Evolutionary conservation across 164 flowering plant species (phyloP).

Genomic region (Magnolia changhungtana): DNA sequence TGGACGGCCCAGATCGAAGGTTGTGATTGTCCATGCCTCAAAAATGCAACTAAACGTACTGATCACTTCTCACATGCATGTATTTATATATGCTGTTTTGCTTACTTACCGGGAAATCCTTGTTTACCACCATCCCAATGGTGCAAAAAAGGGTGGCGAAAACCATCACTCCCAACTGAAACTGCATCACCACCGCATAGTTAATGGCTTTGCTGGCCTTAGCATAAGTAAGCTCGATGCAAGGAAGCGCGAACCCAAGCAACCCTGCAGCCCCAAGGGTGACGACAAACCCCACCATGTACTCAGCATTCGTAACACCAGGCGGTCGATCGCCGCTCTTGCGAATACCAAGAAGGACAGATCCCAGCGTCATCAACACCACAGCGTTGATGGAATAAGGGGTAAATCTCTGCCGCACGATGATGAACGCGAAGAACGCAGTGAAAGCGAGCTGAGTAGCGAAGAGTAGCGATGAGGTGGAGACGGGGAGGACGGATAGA

Average conservation of each 20-base stretch:
- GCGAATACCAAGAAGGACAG: constrained; percentile 9
- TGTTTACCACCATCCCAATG: constrained; percentile 21
- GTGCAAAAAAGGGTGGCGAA: constrained; percentile 17
- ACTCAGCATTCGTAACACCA: constrained; percentile 7
- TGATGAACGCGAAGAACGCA: constrained; percentile 13
- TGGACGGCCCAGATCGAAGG: no score
- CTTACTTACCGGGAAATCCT: constrained; percentile 15
- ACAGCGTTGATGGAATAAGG: constrained; percentile 14
- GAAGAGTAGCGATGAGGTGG: constrained; percentile 23
- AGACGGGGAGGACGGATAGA: constrained; percentile 19
- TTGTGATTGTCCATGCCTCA: no score
- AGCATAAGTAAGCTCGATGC: constrained; percentile 10
- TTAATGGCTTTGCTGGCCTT: constrained; percentile 12
- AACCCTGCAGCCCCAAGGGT: constrained; percentile 15
- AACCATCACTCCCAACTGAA: constrained; percentile 10
- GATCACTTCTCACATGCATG: no score
- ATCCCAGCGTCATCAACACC: constrained; percentile 12
- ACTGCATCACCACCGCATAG: constrained; percentile 15
- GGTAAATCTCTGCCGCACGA: constrained; percentile 15
- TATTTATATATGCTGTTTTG: background rate
- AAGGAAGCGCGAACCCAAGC: constrained; percentile 12
- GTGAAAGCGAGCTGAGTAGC: constrained; percentile 22
- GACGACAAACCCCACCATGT: constrained; percentile 13
- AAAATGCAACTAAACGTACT: no score
- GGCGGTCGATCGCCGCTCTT: constrained; percentile 16